phyloP scores from a whole-genome alignment of 495 filamentous ascomycete species.

The Aspergillus ostianus region DNA sequence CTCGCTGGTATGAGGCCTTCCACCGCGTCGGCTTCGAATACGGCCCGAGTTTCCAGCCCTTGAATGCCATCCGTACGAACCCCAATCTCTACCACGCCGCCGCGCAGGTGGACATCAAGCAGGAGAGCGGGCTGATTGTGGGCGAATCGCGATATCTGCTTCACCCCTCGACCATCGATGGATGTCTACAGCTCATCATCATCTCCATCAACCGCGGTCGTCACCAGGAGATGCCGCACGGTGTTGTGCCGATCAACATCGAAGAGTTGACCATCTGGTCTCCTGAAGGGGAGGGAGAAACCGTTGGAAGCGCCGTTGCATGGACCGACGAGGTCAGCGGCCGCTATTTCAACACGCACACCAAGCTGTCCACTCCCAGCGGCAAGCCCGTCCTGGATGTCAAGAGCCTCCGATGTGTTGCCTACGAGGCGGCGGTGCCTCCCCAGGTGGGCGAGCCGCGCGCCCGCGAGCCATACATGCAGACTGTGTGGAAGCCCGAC shows the following conservation, averaged over 20 bases:
- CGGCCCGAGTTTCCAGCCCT: slow-evolving; percentile 32
- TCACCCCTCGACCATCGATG: slow-evolving; percentile 39
- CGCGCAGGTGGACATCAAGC: not conserved
- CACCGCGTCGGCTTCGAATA: slow-evolving; percentile 38
- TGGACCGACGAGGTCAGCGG: not conserved
- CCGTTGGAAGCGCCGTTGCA: not conserved
- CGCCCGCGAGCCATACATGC: slow-evolving; percentile 4
- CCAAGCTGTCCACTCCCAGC: not conserved
- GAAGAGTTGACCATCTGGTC: slow-evolving; percentile 33
- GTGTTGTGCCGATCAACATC: slow-evolving; percentile 35
- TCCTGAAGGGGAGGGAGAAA: slow-evolving; percentile 15
- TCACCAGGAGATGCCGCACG: slow-evolving; percentile 27
- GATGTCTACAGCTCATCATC: slow-evolving; percentile 35
- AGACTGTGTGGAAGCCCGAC: slow-evolving; percentile 12
- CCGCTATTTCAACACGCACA: not conserved
- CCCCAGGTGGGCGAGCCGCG: not conserved
- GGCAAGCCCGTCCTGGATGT: slow-evolving; percentile 23
- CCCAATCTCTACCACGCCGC: slow-evolving; percentile 16
- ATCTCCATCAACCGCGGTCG: slow-evolving; percentile 30
- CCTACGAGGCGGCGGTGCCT: slow-evolving; percentile 32
- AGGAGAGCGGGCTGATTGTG: slow-evolving; percentile 15
- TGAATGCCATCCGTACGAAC: slow-evolving; percentile 4
- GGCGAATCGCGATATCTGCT: slow-evolving; percentile 39
- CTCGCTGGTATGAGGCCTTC: slow-evolving; percentile 35
- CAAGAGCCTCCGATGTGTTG: slow-evolving; percentile 21